Evolutionary conservation across 2,329 filamentous ascomycete species (phyloP), one percentile per base, ranked within the genome.

Genomic region (Talaromyces piceae): DNA sequence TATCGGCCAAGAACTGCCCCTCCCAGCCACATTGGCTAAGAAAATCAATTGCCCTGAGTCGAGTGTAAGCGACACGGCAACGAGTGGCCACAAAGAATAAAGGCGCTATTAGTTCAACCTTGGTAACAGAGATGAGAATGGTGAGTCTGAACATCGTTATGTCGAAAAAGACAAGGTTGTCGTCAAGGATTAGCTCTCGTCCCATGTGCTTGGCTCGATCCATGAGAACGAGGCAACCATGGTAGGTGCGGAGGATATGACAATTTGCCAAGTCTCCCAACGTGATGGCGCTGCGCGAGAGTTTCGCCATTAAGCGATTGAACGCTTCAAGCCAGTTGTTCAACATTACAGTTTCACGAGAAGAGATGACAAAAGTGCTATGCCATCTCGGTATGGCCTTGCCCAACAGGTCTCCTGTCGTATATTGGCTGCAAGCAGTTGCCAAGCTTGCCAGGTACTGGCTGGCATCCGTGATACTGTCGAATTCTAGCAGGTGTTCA

Each of bases 21-120:
- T 50, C 48, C 11, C 13, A 13, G 8, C 48, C 41, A 23, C 48
- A 50, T n/a, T 39, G 41, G 4, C 48, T 39, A 23, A 50, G 48
- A 16, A 41, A 26, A 16, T 30, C 28, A 27, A 50, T 28, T 37
- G 48, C 48, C 20, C n/a, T 44, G 28, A 30, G 28, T 12, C 48
- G 48, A 39, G 45, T 27, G 33, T 39, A 31, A n/a, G 30, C 30
- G 20, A 50, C 39, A 20, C 48, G 39, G 41, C 48, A 50, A 45
- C 48, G 48, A 26, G 41, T 45, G 20, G 48, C 48, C 7, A 50
- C 48, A 41, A 50, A 50, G 20, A 50, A 50, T n/a, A 50, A 25
- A 11, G 41, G 48, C 18, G 48, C 20, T 37, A 39, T 45, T 5
- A 50, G 16, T 39, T 50, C 41, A 16, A 37, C 48, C 22, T 45